These are phyloP conservation scores for Sclerotinia glacialis DNA, from an alignment of 2,329 filamentous ascomycete genomes.

Conservation along the genomic window DNA sequence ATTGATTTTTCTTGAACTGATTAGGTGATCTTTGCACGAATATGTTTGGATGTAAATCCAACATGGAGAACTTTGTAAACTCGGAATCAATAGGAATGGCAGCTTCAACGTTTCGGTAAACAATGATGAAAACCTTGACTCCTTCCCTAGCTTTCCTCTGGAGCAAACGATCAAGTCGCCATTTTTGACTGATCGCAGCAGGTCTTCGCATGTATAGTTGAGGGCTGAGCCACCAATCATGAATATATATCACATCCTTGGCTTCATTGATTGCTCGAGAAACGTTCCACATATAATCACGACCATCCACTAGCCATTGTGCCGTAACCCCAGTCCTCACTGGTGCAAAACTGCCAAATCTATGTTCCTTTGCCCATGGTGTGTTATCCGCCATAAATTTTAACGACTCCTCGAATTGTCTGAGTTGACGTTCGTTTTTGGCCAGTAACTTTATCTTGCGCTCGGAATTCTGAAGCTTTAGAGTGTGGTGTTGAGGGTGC, in stretches of 20 bases:
- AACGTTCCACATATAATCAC: constrained; percentile 99
- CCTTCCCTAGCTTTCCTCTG: constrained; percentile 91
- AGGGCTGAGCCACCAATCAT: constrained; percentile 98
- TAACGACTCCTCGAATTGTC: constrained; percentile 93
- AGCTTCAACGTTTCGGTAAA: constrained; percentile 96
- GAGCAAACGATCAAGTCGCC: constrained; percentile 90
- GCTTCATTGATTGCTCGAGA: constrained; percentile 96
- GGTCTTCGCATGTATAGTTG: constrained; percentile 94
- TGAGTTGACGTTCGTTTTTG: constrained; percentile 81
- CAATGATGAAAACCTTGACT: constrained; percentile 95
- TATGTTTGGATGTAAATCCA: constrained; percentile 93
- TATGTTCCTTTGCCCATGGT: constrained; percentile 76
- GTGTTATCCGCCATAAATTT: constrained; percentile 80
- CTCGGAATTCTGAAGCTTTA: constrained; percentile 88
- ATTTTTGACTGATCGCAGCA: constrained; percentile 94
- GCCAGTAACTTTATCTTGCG: constrained; percentile 88
- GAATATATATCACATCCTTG: constrained; percentile 96
- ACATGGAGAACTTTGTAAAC: constrained; percentile 93
- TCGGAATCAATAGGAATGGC: constrained; percentile 97
- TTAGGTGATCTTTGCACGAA: constrained; percentile 96
- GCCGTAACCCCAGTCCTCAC: constrained; percentile 83
- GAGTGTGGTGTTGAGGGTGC: constrained; percentile 69
- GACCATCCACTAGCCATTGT: constrained; percentile 93
- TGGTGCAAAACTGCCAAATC: constrained; percentile 92
- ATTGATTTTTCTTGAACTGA: constrained; percentile 97